These are phyloP conservation scores for Conoideocrella luteorostrata DNA, from an alignment of 2,329 filamentous ascomycete genomes.

Conservation along the genomic window DNA sequence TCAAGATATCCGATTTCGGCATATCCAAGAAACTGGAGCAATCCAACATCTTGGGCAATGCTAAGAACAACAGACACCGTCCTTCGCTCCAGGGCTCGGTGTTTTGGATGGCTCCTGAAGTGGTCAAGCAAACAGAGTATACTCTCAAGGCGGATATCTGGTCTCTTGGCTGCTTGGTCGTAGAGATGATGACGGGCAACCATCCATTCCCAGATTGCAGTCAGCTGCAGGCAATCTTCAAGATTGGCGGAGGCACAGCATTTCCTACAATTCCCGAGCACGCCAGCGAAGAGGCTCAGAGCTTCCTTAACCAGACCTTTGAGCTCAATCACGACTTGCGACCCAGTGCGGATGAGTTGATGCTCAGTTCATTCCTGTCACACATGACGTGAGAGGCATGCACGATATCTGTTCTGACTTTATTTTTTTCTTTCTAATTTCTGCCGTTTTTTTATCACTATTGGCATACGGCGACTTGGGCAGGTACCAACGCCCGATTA, in stretches of 20 bases:
- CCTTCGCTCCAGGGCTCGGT: constrained; percentile 91
- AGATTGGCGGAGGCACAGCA: constrained; percentile 84
- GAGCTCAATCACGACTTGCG: constrained; percentile 91
- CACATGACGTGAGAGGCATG: constrained; percentile 47
- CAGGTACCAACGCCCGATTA: constrained; percentile 11
- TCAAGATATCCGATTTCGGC: constrained; percentile 99
- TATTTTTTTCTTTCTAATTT: background rate
- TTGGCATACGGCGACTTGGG: constrained; percentile 7
- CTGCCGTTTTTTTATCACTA: background rate
- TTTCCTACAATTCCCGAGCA: constrained; percentile 83
- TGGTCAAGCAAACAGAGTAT: constrained; percentile 95
- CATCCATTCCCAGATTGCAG: constrained; percentile 97
- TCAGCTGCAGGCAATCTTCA: constrained; percentile 96
- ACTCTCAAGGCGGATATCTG: constrained; percentile 98
- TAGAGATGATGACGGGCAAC: constrained; percentile 97
- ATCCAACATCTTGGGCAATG: constrained; percentile 69
- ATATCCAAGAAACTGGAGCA: constrained; percentile 97
- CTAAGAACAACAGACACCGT: constrained; percentile 60
- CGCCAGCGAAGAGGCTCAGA: constrained; percentile 75
- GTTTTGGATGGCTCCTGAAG: constrained; percentile 99
- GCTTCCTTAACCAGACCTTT: constrained; percentile 84
- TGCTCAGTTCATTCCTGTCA: constrained; percentile 74
- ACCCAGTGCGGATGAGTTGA: constrained; percentile 84
- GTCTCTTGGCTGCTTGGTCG: constrained; percentile 92
- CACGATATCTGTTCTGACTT: background rate